Evolutionary conservation across 169 alveolate genomes (phyloP).

Genomic region (Eimeria praecox): DNA sequence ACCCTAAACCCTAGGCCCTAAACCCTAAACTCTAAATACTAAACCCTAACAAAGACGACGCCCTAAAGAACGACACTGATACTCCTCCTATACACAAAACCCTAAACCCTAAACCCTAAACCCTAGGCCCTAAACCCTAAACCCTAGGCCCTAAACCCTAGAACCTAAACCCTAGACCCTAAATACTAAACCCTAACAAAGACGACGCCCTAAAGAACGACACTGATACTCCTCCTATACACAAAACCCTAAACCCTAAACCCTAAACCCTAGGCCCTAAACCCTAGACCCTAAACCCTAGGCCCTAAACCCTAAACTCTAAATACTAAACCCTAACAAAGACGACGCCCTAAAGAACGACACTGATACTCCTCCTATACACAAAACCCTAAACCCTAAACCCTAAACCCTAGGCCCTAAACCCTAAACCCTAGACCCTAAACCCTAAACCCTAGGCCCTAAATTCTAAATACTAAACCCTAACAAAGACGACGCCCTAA

Average conservation of each 20-base stretch:
- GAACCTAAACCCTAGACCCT: too few species aligned
- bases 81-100: conserved; percentile 24
- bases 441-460: conserved; percentile 9
- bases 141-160: background rate
- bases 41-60: too few species aligned
- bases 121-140: background rate
- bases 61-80: conserved; percentile 51
- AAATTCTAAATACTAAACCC: conserved; percentile 15
- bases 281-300: background rate
- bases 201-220: too few species aligned
- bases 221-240: too few species aligned
- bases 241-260: background rate
- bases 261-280: conserved; percentile 12
- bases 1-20: too few species aligned
- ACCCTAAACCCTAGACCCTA: conserved; percentile 49
- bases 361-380: too few species aligned
- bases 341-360: too few species aligned
- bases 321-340: background rate
- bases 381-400: conserved; percentile 5
- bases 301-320: conserved; percentile 29
- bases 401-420: conserved; percentile 17
- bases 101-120: background rate
- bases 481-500: conserved; percentile 61
- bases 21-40: background rate
- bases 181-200: too few species aligned